These are phyloP conservation scores for Aspergillus flavus DNA, from an alignment of 2,329 filamentous ascomycete species.

Conservation along the genomic window DNA sequence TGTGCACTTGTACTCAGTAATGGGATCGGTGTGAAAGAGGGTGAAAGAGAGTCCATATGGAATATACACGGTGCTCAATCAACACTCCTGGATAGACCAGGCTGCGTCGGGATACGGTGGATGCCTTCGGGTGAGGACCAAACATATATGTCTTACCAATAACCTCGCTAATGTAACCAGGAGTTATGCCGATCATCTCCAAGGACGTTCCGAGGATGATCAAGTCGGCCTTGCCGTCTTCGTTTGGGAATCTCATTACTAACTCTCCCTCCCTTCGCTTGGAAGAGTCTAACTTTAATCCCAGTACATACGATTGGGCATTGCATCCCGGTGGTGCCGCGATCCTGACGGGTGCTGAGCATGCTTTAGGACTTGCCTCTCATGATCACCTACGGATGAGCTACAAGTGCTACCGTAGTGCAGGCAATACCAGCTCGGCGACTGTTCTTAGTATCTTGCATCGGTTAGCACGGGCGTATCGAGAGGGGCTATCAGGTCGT, in stretches of 20 bases:
- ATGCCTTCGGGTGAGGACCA: neutral
- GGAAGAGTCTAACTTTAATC: neutral
- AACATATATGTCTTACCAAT: too few species aligned
- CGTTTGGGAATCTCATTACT: neutral
- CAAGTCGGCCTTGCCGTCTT: neutral
- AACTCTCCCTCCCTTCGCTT: neutral
- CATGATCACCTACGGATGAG: constrained; percentile 1
- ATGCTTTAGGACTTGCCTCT: neutral
- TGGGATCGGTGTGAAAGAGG: neutral
- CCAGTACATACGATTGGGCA: constrained; percentile 6
- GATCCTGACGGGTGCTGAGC: neutral
- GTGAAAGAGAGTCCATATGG: neutral
- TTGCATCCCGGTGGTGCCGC: constrained; percentile 7
- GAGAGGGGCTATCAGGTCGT: neutral
- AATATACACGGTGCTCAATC: neutral
- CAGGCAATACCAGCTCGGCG: neutral
- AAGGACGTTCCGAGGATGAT: neutral
- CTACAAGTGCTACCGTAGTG: neutral
- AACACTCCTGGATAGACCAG: neutral
- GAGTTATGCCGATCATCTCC: neutral
- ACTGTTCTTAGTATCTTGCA: constrained; percentile 1
- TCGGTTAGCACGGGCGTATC: neutral
- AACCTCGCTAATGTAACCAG: neutral
- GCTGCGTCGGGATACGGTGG: neutral
- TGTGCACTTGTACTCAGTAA: neutral